Evolutionary conservation across 73 alveolate genomes (phyloP).

Genomic region (Symbiodinium pilosum): DNA sequence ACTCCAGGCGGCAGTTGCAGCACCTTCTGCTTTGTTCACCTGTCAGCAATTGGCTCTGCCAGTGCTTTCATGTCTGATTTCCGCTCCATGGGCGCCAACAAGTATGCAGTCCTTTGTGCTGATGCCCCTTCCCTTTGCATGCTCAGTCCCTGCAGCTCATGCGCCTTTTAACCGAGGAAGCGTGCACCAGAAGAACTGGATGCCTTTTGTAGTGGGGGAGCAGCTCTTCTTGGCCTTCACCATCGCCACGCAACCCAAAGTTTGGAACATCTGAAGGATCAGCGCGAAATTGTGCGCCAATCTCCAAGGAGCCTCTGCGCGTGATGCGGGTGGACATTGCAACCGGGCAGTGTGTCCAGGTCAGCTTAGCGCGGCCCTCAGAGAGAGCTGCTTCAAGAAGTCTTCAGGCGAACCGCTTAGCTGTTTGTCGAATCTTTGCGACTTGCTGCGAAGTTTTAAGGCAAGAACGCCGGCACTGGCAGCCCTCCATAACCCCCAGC

Average conservation of each 20-base stretch:
- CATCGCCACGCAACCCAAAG: conserved; percentile 21
- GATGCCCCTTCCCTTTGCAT: too few species aligned
- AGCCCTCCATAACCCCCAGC: conserved; percentile 24
- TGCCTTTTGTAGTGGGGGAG: conserved; percentile 52
- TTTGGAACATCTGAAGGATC: too few species aligned
- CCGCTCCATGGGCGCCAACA: too few species aligned
- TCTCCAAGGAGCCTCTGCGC: conserved; percentile 37
- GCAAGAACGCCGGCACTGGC: conserved; percentile 51
- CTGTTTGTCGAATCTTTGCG: too few species aligned
- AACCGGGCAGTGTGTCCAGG: conserved; percentile 27
- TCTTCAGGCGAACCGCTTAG: too few species aligned
- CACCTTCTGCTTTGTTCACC: too few species aligned
- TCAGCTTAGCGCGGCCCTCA: conserved; percentile 7
- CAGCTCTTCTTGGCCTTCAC: conserved; percentile 71
- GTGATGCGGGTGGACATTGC: conserved; percentile 46
- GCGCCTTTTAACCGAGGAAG: neutral
- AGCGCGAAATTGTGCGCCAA: too few species aligned
- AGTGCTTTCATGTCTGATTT: too few species aligned
- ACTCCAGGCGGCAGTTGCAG: neutral
- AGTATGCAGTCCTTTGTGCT: too few species aligned
- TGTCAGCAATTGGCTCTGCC: too few species aligned
- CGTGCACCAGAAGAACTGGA: conserved; percentile 89
- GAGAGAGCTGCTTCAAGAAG: neutral
- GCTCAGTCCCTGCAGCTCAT: neutral
- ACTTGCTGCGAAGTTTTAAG: neutral